Base-by-base conservation (phyloP, 2,329 filamentous ascomycete species). In the Cladorrhinum sp. region DNA sequence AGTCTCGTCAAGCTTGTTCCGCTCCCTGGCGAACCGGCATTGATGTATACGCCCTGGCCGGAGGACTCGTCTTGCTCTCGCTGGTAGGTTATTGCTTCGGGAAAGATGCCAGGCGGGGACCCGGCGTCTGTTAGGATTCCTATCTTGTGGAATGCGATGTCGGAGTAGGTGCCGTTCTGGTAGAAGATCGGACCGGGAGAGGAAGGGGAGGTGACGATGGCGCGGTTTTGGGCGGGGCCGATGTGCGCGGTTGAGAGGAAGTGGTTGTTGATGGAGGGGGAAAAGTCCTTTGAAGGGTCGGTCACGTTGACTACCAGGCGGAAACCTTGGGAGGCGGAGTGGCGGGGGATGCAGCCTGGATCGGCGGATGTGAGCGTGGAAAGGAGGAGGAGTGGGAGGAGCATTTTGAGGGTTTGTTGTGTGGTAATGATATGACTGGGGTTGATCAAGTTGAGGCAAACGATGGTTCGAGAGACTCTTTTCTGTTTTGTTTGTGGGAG, bases 171-270 rank as follows among this genome's bases (percentile, higher is more conserved):
- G 21, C 59, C 59, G 36, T 61, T 61, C 24, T 61, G 59, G 55
- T 57, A 61, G 59, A 61, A 61, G 6, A 58, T 48, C 1, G 59
- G 55, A 2, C 59, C 55, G 9, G 49, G 33, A 8, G 30, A 36
- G 3, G 39, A 2, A 8, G 30, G 20, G 3, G 39, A 2, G 46
- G 20, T 6, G 23, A 51, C 49, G 21, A 53, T 14, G 55, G 59
- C 59, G 55, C 59, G 59, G 54, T 61, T 58, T 24, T 57, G 54
- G 16, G 54, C 54, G 23, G 59, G 54, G 16, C 59, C 59, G 18
- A 61, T 57, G 55, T 61, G 59, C 16, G 49, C 54, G 30, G 56
- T 55, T 3, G 51, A 39, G 48, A 61, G 30, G 33, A 20, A 54
- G 16, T 16, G 28, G 54, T 30, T 30, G 49, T 61, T 28, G 3